These are phyloP conservation scores for Didymella sp. DNA, from an alignment of 2,329 filamentous ascomycete species.

Conservation along the genomic window DNA sequence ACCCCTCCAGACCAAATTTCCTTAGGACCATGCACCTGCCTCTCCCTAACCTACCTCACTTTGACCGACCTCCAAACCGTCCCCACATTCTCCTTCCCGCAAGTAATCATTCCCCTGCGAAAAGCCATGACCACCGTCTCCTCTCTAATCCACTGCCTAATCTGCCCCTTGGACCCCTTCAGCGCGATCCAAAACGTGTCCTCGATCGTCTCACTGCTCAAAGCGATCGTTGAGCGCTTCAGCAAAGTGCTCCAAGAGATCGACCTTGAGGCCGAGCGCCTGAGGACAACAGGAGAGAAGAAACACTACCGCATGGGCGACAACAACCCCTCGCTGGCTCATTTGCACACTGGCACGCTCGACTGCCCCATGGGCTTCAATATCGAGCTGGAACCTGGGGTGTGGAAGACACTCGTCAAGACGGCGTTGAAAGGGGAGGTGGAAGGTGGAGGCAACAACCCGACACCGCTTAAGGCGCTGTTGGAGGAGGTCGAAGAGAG, in stretches of 20 bases:
- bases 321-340: slow-evolving; percentile 44
- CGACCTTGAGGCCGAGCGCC: slow-evolving; percentile 48
- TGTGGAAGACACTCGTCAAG: slow-evolving; percentile 55
- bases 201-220: slow-evolving; percentile 52
- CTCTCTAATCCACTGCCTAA: slow-evolving; percentile 50
- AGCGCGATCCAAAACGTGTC: slow-evolving; percentile 56
- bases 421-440: slow-evolving; percentile 56
- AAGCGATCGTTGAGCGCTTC: slow-evolving; percentile 53
- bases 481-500: slow-evolving; percentile 51
- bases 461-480: slow-evolving; percentile 43
- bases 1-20: slow-evolving; percentile 15
- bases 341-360: slow-evolving; percentile 53
- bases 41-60: slow-evolving; percentile 56
- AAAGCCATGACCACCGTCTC: slow-evolving; percentile 52
- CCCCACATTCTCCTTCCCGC: slow-evolving; percentile 52
- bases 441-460: slow-evolving; percentile 45
- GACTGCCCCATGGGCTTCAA: slow-evolving; percentile 56
- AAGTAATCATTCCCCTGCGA: slow-evolving; percentile 51
- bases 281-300: slow-evolving; percentile 40
- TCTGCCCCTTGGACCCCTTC: slow-evolving; percentile 53
- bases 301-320: slow-evolving; percentile 56
- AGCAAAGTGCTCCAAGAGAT: slow-evolving; percentile 51
- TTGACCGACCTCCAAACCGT: slow-evolving; percentile 53
- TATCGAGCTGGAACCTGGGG: slow-evolving; percentile 52
- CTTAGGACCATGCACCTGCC: slow-evolving; percentile 51